Percentiles rank a stretch among this genome's conserved stretches.
Conservation (phyloP, 345 rosid species). For the Noccaea bulbosa region DNA sequence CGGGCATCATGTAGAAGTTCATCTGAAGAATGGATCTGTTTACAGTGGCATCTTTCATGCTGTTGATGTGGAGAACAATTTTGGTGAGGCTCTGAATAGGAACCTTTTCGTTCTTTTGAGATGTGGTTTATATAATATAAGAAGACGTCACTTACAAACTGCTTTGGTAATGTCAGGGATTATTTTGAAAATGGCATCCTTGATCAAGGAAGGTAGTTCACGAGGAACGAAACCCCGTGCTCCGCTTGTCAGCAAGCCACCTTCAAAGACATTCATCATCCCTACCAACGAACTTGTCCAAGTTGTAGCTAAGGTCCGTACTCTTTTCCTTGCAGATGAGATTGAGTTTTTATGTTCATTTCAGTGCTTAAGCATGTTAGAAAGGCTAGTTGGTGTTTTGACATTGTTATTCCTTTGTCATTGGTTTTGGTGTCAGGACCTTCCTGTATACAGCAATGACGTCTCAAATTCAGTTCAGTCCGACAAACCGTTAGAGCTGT, state of each 20-base stretch:
- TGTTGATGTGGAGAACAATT: slow-evolving; percentile 68
- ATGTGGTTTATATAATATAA: background rate
- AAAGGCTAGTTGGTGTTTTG: slow-evolving; percentile 23
- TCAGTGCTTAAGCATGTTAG: slow-evolving; percentile 22
- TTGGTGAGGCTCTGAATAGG: slow-evolving; percentile 55
- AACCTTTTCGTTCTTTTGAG: slow-evolving; percentile 25
- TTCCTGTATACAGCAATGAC: slow-evolving; percentile 68
- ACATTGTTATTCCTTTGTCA: slow-evolving; percentile 12
- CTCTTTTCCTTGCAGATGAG: slow-evolving; percentile 15
- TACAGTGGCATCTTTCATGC: slow-evolving; percentile 82
- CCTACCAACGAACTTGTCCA: slow-evolving; percentile 85
- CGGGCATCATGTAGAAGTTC: slow-evolving; percentile 88
- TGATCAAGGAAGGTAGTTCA: slow-evolving; percentile 62
- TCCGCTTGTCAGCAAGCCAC: slow-evolving; percentile 66
- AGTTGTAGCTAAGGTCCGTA: slow-evolving; percentile 84
- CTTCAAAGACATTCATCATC: slow-evolving; percentile 63
- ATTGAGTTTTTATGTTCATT: slow-evolving; percentile 13
- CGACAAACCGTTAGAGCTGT: slow-evolving; percentile 67
- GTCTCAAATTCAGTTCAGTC: slow-evolving; percentile 53
- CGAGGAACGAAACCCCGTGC: slow-evolving; percentile 55
- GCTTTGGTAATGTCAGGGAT: slow-evolving; percentile 58
- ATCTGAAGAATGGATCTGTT: slow-evolving; percentile 78
- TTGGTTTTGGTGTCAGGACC: slow-evolving; percentile 57
- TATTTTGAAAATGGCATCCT: slow-evolving; percentile 84
- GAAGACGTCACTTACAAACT: slow-evolving; percentile 18